These are phyloP conservation scores for Penicillium simplicissimum DNA, from an alignment of 495 filamentous ascomycete species.

Conservation along the genomic window DNA sequence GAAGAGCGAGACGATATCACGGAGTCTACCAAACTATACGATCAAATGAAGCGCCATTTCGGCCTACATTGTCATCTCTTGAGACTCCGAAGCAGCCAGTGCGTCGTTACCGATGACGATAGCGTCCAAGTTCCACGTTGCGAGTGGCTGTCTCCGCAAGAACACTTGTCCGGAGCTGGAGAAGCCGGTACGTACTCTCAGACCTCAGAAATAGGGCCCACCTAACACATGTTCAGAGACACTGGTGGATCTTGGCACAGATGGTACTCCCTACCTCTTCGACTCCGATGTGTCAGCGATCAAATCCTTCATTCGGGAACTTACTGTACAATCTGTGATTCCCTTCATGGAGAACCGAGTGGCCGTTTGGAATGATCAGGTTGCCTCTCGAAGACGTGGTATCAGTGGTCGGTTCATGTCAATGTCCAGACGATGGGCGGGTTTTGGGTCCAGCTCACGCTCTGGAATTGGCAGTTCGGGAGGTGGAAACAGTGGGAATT, in stretches of 20 bases:
- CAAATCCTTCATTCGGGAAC: slow-evolving; percentile 83
- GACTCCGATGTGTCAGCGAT: slow-evolving; percentile 90
- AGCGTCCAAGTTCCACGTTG: slow-evolving; percentile 74
- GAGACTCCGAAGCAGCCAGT: slow-evolving; percentile 77
- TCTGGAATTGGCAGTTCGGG: slow-evolving; percentile 45
- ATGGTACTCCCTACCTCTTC: slow-evolving; percentile 72
- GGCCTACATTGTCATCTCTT: slow-evolving; percentile 94
- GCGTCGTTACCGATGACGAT: slow-evolving; percentile 90
- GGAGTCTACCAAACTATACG: slow-evolving; percentile 84
- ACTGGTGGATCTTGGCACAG: slow-evolving; percentile 63
- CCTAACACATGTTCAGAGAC: slow-evolving; percentile 37
- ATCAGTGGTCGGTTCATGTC: slow-evolving; percentile 87
- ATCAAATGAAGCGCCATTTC: slow-evolving; percentile 97
- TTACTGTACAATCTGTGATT: slow-evolving; percentile 88
- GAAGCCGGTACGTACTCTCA: slow-evolving; percentile 50
- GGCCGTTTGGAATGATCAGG: slow-evolving; percentile 94
- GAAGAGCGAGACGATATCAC: slow-evolving; percentile 91
- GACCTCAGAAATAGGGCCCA: neutral
- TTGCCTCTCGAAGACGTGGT: slow-evolving; percentile 85
- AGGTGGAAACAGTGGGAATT: slow-evolving; percentile 60
- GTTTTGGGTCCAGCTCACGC: slow-evolving; percentile 66
- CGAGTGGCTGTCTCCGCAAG: slow-evolving; percentile 86
- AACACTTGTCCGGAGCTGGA: slow-evolving; percentile 74
- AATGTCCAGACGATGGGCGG: slow-evolving; percentile 82
- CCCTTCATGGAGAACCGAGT: slow-evolving; percentile 93